A percentile compares a stretch with the other conserved stretches of the same genome.
phyloP scores from a whole-genome alignment of 139 green algal species.

The Chlamydomonas incerta region DNA sequence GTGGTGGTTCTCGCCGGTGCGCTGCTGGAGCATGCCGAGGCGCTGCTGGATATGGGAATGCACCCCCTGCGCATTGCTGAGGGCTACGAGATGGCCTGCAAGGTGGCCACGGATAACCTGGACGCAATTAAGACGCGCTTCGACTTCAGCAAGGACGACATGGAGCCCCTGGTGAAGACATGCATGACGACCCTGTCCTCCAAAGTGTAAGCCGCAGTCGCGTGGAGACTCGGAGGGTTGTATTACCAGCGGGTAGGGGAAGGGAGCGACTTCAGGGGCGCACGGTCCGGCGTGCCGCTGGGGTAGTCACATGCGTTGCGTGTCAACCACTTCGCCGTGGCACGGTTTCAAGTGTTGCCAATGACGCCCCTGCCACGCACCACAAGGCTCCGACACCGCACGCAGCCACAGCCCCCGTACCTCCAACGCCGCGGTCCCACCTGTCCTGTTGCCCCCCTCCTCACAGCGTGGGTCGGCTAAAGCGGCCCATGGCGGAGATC shows the following conservation, averaged over 20 bases:
- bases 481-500: conserved; percentile 97
- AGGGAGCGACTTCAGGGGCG: too few species aligned
- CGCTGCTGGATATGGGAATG: conserved; percentile 97
- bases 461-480: conserved; percentile 93
- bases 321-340: too few species aligned
- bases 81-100: conserved; percentile 98
- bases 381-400: too few species aligned
- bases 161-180: conserved; percentile 95
- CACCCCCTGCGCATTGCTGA: conserved; percentile 97
- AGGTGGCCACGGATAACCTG: conserved; percentile 87
- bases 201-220: conserved; percentile 90
- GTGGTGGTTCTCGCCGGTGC: conserved; percentile 92
- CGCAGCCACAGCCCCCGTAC: too few species aligned
- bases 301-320: too few species aligned
- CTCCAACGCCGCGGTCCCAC: background rate
- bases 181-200: conserved; percentile 99
- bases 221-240: background rate
- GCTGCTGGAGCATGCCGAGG: conserved; percentile 86
- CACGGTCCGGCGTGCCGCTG: too few species aligned
- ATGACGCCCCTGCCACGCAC: too few species aligned
- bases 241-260: too few species aligned
- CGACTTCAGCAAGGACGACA: conserved; percentile 85
- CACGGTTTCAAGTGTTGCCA: too few species aligned
- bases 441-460: background rate
- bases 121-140: conserved; percentile 86